Evolutionary conservation across 139 green algal species (phyloP).

Genomic region (Tetraselmis chui): DNA sequence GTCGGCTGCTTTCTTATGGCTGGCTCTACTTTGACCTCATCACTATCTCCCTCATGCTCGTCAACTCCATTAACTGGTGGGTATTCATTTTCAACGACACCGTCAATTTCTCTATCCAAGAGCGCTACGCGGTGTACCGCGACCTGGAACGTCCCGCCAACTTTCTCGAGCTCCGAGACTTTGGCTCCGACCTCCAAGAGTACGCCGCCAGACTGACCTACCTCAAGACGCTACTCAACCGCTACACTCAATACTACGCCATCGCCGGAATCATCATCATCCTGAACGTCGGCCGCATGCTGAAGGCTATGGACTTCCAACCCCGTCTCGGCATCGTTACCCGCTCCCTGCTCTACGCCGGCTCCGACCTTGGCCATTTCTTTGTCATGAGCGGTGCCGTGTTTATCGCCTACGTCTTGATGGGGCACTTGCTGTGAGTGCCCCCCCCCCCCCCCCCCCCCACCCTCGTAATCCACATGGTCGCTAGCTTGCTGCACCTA

Average conservation of each 20-base stretch:
- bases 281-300: slow-evolving; percentile 64
- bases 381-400: slow-evolving; percentile 66
- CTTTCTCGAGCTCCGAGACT: slow-evolving; percentile 46
- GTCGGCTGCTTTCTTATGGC: slow-evolving; percentile 35
- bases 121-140: slow-evolving; percentile 63
- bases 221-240: slow-evolving; percentile 43
- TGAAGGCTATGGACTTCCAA: slow-evolving; percentile 89
- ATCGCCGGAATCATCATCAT: slow-evolving; percentile 78
- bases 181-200: slow-evolving; percentile 16
- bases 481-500: no score
- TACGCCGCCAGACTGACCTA: slow-evolving; percentile 26
- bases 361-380: slow-evolving; percentile 79
- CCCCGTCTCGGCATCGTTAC: slow-evolving; percentile 74
- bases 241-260: slow-evolving; percentile 68
- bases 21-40: slow-evolving; percentile 68
- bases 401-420: slow-evolving; percentile 77
- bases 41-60: slow-evolving; percentile 57
- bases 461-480: no score
- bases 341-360: slow-evolving; percentile 59
- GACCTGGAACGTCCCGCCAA: slow-evolving; percentile 45
- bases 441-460: no score
- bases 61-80: slow-evolving; percentile 60
- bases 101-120: slow-evolving; percentile 42
- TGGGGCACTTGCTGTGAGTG: slow-evolving; percentile 77
- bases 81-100: slow-evolving; percentile 40